Base-by-base conservation (phyloP, 306 rosid genomes). In the Vachellia collinsii region DNA sequence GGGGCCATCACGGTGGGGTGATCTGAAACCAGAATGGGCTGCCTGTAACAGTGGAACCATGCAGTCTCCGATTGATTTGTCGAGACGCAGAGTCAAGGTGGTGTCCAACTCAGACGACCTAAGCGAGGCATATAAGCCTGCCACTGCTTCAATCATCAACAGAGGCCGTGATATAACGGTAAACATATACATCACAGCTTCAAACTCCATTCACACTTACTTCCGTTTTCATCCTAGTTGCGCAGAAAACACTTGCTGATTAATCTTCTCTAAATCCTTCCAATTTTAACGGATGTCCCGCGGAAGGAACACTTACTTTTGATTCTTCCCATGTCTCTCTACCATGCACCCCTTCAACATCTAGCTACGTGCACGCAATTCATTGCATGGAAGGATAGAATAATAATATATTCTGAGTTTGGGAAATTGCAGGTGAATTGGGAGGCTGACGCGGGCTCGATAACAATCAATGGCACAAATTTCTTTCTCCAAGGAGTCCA, bases 21-120 rank as follows among this genome's bases (percentile, higher is more conserved):
- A 89, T 19, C 44, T 92, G 0, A 88, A 84, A 58, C 34, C 73
- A 75, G 93, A 77, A 72, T 90, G 94, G 94, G 83, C 61, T 41
- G 77, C 71, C 0, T 90, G 97, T 65, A 84, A 90, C 53, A 65
- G 67, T 11, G 97, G 97, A 76, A 29, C 61, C 8, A 44, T 79
- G 69, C 97, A 90, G 70, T 92, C 94, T 79, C 93, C 97, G 9
- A 82, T 92, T 54, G 92, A 92, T 77, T 77, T 92, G 83, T 46
- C 83, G 16, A 70, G 22, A 19, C 19, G 4, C 1, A 75, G 85
- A 46, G 85, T 85, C 8, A 65, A 65, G 69, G 16, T 86, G 54
- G 56, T 78, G 11, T 85, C 89, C 4, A 53, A 74, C 20, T 77
- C 69, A 17, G 75, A 80, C 16, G 50, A 70, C 13, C 62, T 92